Evolutionary conservation across 129 eudicot species (phyloP), one percentile per base, ranked within the genome.

Genomic region (Tagetes patula): DNA sequence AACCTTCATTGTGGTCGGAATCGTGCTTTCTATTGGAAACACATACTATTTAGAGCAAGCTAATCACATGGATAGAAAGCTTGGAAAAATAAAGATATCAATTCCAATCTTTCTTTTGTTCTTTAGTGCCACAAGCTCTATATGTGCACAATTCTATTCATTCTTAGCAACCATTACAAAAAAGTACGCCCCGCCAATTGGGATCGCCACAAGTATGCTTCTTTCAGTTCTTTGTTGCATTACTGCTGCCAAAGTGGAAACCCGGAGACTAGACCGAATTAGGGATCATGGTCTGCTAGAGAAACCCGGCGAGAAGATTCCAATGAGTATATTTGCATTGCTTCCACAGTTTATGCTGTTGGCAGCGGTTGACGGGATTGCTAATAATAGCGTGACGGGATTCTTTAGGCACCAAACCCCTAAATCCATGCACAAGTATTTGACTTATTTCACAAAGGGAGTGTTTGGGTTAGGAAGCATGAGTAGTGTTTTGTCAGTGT

Each of bases 1-100:
- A 56, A 88, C 97, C 63, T 87, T 91, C 77, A 77, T 91, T n/a
- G 34, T 86, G 1, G 67, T 80, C 20, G 97, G 97, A 8, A 10
- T 84, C 12, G 84, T 91, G 7, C 81, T 80, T 53, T 82, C 97
- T 1, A 69, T 84, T 0, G 97, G 88, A 52, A 80, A 78, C 81
- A 91, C 95, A 7, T 91, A 85, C 87, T 41, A 65, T 64, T n/a
- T 75, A 3, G 66, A 52, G 56, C 82, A 72, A 59, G 76, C 76
- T 30, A 59, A 72, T 59, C 76, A 39, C 77, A 79, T 79, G 82
- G 77, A 54, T 5, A 67, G 73, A 3, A 79, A 65, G 53, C 71
- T 77, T 50, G 82, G 82, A 20, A 40, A 41, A 69, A 20, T 85
- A 82, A 75, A 70, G 63, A 55, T 71, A 36, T 2, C 82, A 41